Conservation (phyloP, 108 stramenopile species). For the Cyclotella kingstonii region DNA sequence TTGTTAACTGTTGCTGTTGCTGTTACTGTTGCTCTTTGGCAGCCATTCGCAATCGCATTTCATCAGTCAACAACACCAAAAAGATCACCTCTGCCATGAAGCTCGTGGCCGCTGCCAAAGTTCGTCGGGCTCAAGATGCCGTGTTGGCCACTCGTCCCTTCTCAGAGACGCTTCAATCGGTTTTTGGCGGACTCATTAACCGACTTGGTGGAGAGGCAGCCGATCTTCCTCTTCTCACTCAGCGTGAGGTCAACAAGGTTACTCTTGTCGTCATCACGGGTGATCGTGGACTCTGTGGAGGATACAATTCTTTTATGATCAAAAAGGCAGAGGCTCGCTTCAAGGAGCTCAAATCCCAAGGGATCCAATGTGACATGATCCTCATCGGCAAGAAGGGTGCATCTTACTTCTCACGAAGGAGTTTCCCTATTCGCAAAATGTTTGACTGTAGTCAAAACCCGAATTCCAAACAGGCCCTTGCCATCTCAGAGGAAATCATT, state of each 20-base stretch:
- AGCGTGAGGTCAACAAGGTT: conserved; percentile 96
- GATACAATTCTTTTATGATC: conserved; percentile 97
- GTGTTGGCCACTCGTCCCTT: conserved; percentile 95
- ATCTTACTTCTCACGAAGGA: conserved; percentile 80
- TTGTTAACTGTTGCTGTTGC: conserved; percentile 1
- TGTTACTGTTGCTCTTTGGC: neutral
- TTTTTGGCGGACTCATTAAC: conserved; percentile 87
- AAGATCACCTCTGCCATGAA: conserved; percentile 98
- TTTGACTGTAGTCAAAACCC: conserved; percentile 92
- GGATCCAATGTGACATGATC: conserved; percentile 85
- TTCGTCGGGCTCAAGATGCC: conserved; percentile 96
- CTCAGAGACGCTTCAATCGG: conserved; percentile 93
- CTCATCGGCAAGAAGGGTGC: conserved; percentile 93
- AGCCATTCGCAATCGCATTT: conserved; percentile 93
- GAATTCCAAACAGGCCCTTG: conserved; percentile 84
- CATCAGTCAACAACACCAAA: conserved; percentile 82
- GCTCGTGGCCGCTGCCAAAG: conserved; percentile 97
- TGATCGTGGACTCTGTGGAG: conserved; percentile 95
- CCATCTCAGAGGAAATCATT: conserved; percentile 89
- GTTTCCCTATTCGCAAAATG: conserved; percentile 72
- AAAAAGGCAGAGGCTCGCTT: conserved; percentile 90
- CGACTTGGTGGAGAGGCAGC: conserved; percentile 82
- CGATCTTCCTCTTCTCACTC: conserved; percentile 92
- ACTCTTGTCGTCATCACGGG: conserved; percentile 88
- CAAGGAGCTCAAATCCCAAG: conserved; percentile 77